Base-by-base conservation (phyloP, 768 basidiomycete genomes). In the Galerina marginata region DNA sequence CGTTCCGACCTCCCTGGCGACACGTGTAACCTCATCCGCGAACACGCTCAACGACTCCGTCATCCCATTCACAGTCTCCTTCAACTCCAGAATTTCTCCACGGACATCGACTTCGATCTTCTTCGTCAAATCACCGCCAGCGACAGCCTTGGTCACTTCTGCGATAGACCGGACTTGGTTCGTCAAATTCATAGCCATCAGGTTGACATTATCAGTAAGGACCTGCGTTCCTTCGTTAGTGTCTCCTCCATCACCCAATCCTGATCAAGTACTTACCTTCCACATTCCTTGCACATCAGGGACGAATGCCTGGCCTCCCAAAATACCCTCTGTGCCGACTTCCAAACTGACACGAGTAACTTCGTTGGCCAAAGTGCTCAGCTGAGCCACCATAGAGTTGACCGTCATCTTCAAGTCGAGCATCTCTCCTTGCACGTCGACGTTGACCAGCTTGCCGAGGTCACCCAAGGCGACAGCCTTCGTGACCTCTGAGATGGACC, bases 11-110 rank as follows among this genome's bases (percentile, higher is more conserved):
- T 99, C 95, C 64, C 93, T 85, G 3, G 96, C 97, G 33, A 99
- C 96, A 56, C 95, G 81, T 57, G 82, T 82, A 23, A 85, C 84
- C 75, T 94, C 92, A 67, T 91, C 90, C 0, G 93, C 93, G 72
- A 95, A 94, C 43, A 92, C 81, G 66, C 89, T 92, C 74, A 94
- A 72, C 70, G 86, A 88, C 76, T 87, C 91, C 10, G 95, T 97
- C 96, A 98, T 99, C 56, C 86, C 90, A 69, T 99, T 99, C 42
- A 98, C 95, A 1, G 95, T 98, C 74, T 92, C 88, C 76, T 93
- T 92, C 76, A 92, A 73, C 72, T 94, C 91, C 60, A 91, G 76
- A 72, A 98, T 96, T 79, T 98, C 95, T 12, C 96, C 95, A 40
- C 91, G 86, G 45, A 93, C 95, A 64, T 95, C 91, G 64, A 96